phyloP scores from a whole-genome alignment of 2,329 filamentous ascomycete species.

The Hymenoscyphus fructigenus region DNA sequence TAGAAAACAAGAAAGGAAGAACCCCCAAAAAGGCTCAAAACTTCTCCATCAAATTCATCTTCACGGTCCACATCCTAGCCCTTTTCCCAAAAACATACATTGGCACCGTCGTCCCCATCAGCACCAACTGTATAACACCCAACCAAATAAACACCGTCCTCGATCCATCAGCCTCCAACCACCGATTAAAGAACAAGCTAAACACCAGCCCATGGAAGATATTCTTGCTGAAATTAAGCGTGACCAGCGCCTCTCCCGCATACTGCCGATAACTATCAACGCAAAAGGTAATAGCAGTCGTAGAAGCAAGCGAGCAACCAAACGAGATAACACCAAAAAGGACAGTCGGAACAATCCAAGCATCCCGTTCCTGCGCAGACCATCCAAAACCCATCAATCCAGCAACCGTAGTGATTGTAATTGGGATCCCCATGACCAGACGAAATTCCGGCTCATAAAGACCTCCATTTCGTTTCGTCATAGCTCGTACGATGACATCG shows the following conservation, averaged over 20 bases:
- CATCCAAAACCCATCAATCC: constrained; percentile 97
- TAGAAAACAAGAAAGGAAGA: no score
- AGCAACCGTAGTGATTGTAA: constrained; percentile 73
- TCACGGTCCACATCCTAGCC: constrained; percentile 89
- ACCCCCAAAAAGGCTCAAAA: neutral
- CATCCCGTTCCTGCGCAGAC: constrained; percentile 72
- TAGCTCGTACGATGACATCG: constrained; percentile 77
- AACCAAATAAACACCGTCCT: constrained; percentile 79
- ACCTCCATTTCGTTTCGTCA: constrained; percentile 85
- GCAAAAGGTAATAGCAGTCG: constrained; percentile 89
- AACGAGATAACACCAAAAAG: constrained; percentile 94
- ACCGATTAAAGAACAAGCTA: constrained; percentile 80
- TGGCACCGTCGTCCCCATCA: constrained; percentile 74
- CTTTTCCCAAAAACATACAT: constrained; percentile 95
- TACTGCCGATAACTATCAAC: constrained; percentile 93
- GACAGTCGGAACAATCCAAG: constrained; percentile 88
- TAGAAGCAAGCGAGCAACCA: constrained; percentile 85
- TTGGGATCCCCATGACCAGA: constrained; percentile 81
- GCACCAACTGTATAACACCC: constrained; percentile 79
- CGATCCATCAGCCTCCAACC: constrained; percentile 74
- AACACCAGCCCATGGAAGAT: constrained; percentile 89
- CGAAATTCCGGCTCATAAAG: constrained; percentile 94
- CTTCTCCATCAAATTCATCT: constrained; percentile 59
- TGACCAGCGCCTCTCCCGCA: constrained; percentile 90
- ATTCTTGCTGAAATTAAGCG: constrained; percentile 93